Conservation (phyloP, 106 monocot genomes). For the Dactylorhiza incarnata region DNA sequence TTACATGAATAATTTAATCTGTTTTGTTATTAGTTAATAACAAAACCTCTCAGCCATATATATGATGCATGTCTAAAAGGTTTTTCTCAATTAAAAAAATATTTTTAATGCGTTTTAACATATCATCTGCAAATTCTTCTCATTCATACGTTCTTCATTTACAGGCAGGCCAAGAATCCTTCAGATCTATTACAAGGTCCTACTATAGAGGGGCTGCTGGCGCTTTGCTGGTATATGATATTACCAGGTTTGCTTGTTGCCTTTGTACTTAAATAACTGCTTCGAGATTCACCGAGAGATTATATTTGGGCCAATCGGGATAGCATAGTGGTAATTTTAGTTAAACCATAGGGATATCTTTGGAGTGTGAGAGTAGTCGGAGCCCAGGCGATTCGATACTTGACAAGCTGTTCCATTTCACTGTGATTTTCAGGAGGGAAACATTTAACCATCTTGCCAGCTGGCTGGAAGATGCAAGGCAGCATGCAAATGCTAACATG, state of each 20-base stretch:
- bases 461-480: conserved; percentile 32
- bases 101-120: background rate
- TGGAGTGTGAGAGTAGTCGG: too few relatives aligned
- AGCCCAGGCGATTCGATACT: too few relatives aligned
- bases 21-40: background rate
- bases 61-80: background rate
- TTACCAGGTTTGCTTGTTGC: conserved; percentile 28
- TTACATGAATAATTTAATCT: background rate
- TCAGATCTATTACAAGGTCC: conserved; percentile 56
- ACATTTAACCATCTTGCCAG: conserved; percentile 33
- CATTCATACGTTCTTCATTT: background rate
- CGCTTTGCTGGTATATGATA: conserved; percentile 43
- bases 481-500: conserved; percentile 30
- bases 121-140: background rate
- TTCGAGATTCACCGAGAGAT: too few relatives aligned
- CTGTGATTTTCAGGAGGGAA: conserved; percentile 16
- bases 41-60: background rate
- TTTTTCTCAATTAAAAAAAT: background rate
- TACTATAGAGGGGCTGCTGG: conserved; percentile 58
- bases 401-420: background rate
- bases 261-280: background rate
- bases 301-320: too few relatives aligned
- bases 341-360: too few relatives aligned
- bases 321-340: too few relatives aligned
- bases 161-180: conserved; percentile 48